Conservation (phyloP, 169 alveolate species). For the Eimeria necatrix region DNA sequence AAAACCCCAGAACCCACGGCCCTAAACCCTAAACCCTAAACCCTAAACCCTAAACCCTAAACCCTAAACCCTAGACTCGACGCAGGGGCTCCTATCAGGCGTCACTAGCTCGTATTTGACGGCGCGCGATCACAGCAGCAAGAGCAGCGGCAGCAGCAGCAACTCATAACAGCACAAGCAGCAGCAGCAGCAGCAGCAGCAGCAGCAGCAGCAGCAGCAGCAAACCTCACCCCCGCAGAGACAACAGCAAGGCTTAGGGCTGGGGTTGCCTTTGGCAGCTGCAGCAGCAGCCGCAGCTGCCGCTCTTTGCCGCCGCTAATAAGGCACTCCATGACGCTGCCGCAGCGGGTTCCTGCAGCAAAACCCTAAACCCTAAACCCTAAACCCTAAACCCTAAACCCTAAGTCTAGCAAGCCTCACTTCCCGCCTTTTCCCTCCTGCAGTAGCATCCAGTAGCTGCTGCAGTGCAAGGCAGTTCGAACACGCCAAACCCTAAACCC, state of each 20-base stretch:
- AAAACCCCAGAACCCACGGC: neutral
- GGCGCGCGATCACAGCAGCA: neutral
- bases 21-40: neutral
- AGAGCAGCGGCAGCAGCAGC: neutral
- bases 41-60: neutral
- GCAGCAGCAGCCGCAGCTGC: constrained; percentile 51
- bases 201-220: constrained; percentile 39
- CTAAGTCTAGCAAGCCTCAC: too few relatives aligned
- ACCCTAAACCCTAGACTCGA: neutral
- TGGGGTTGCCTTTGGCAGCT: constrained; percentile 43
- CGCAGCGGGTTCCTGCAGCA: constrained; percentile 66
- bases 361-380: constrained; percentile 20
- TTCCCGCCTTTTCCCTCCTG: too few relatives aligned
- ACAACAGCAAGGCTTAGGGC: constrained; percentile 22
- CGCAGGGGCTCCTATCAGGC: too few relatives aligned
- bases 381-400: neutral
- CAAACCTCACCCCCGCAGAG: neutral
- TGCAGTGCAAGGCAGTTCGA: too few relatives aligned
- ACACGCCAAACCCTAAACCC: neutral
- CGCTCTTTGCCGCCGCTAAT: constrained; percentile 50
- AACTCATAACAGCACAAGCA: neutral
- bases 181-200: constrained; percentile 36
- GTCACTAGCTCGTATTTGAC: too few relatives aligned
- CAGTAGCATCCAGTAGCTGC: too few relatives aligned
- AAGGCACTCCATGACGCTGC: constrained; percentile 50